Base-by-base conservation (phyloP, 441 rosid genomes). In the Adansonia rubrostipa region DNA sequence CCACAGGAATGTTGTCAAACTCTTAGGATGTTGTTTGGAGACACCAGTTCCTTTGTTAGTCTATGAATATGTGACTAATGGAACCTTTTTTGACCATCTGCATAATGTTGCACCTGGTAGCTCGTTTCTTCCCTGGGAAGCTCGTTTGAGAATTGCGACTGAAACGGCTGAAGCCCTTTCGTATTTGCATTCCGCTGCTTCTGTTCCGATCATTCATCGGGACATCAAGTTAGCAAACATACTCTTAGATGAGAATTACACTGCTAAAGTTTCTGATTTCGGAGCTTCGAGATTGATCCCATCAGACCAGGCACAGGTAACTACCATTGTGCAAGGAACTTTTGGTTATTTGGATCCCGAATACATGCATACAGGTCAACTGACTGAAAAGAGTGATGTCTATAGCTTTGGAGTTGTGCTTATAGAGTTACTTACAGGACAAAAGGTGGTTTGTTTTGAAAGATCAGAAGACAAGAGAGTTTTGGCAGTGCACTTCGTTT, bases 141-240 rank as follows among this genome's bases (percentile, higher is more conserved):
- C 2, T 2, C 33, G 2, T 28, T 28, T 28, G 3, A 2, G 3
- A 14, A 75, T 75, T 13, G 82, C 77, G 0, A 10, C 61, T 0
- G 80, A 82, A 71, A 76, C 75, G 3, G 82, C 80, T 0, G 74
- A 72, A 56, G 80, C 62, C 44, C 51, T 82, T 9, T 79, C 84
- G 0, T 82, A 82, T 72, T 61, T 82, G 47, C 82, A 75, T 33
- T 78, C 78, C 40, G 40, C 78, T 4, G 80, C 83, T 72, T 57
- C 71, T 19, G 51, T 45, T 14, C 86, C 82, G 1, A 78, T 85
- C 6, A 79, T 79, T 19, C 85, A 84, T 7, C 42, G 87, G 15
- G 88, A 86, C 33, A 56, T 80, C 50, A 86, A 86, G 80, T 76
- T 84, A 0, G 17, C 84, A 1, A 86, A 86, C 50, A 79, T 86